Conservation (phyloP, 208 protist species). For the Trypanosoma rangeli region DNA sequence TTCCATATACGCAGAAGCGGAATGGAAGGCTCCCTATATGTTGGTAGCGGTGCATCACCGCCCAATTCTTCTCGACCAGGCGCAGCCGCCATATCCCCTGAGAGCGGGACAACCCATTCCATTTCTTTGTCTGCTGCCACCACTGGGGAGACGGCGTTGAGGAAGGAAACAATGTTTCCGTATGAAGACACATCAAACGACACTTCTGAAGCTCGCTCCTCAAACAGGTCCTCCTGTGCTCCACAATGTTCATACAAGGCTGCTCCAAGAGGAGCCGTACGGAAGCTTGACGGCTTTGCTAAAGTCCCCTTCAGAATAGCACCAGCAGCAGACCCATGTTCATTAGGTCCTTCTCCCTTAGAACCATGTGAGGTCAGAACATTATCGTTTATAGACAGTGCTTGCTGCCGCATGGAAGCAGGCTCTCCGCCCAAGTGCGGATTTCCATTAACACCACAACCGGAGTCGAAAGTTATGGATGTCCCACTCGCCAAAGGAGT, state of each 20-base stretch:
- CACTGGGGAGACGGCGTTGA: conserved; percentile 62
- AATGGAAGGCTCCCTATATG: conserved; percentile 52
- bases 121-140: conserved; percentile 48
- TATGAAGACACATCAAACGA: conserved; percentile 47
- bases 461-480: neutral
- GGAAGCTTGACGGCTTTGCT: neutral
- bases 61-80: neutral
- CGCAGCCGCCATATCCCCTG: conserved; percentile 23
- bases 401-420: conserved; percentile 4
- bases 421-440: neutral
- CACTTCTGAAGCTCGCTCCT: conserved; percentile 55
- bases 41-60: neutral
- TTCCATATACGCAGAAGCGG: conserved; percentile 69
- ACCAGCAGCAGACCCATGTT: neutral
- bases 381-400: neutral
- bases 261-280: neutral
- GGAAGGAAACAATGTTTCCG: conserved; percentile 77
- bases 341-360: neutral
- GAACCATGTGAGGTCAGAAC: neutral
- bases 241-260: conserved; percentile 69
- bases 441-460: neutral
- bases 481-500: neutral
- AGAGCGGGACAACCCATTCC: conserved; percentile 31
- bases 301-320: neutral
- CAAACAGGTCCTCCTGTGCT: conserved; percentile 59